A percentile compares a stretch with the other conserved stretches of the same genome.
Evolutionary conservation across 2,329 filamentous ascomycete species (phyloP).

Genomic region (Diaporthe ilicicola): DNA sequence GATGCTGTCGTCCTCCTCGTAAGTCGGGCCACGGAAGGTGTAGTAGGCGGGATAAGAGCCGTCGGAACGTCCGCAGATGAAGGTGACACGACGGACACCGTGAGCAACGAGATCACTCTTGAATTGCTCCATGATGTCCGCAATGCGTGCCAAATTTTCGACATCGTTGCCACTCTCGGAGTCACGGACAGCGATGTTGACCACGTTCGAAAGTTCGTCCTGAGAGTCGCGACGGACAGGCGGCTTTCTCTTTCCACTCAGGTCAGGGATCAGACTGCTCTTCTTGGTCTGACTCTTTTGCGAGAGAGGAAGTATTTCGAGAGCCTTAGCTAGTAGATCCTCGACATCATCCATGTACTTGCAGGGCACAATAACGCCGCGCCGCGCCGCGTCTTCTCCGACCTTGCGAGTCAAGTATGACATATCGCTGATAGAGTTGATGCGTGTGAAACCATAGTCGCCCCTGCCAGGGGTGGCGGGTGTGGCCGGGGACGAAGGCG

Average conservation of each 20-base stretch:
- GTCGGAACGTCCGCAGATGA: slow-evolving; percentile 94
- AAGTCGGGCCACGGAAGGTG: slow-evolving; percentile 94
- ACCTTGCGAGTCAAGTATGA: slow-evolving; percentile 81
- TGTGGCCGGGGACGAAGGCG: slow-evolving; percentile 85
- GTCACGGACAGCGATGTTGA: slow-evolving; percentile 92
- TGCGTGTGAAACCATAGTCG: slow-evolving; percentile 76
- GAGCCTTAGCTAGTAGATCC: slow-evolving; percentile 82
- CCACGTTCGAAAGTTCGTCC: slow-evolving; percentile 88
- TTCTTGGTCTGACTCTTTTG: slow-evolving; percentile 57
- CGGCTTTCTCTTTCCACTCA: slow-evolving; percentile 76
- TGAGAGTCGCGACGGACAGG: slow-evolving; percentile 63
- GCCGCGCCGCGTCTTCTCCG: slow-evolving; percentile 80
- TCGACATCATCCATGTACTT: slow-evolving; percentile 94
- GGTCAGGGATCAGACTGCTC: slow-evolving; percentile 72
- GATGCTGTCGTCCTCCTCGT: slow-evolving; percentile 92
- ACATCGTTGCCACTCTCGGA: slow-evolving; percentile 84
- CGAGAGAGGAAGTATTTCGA: slow-evolving; percentile 79
- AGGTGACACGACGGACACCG: slow-evolving; percentile 88
- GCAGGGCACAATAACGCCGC: slow-evolving; percentile 94
- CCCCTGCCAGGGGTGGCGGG: slow-evolving; percentile 49
- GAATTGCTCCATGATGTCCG: slow-evolving; percentile 78
- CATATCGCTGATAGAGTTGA: slow-evolving; percentile 97
- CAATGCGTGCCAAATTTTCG: slow-evolving; percentile 80
- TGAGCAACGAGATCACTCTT: slow-evolving; percentile 85
- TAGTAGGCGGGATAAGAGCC: slow-evolving; percentile 97